Base-by-base conservation (phyloP, 2,329 filamentous ascomycete species). In the Aspergillus brasiliensis region DNA sequence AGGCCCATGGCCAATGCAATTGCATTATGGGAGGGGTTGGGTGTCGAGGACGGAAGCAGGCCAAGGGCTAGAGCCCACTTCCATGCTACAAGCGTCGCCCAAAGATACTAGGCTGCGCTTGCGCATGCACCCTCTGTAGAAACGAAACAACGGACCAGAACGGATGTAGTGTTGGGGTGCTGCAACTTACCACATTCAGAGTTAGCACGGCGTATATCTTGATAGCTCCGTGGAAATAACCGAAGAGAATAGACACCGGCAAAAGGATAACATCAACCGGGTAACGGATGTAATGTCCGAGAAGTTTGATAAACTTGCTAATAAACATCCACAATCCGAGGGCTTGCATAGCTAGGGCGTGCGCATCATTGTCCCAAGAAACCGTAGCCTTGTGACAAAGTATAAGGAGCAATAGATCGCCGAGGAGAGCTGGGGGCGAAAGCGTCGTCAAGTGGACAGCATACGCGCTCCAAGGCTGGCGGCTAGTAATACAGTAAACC, bases 381-480 rank as follows among this genome's bases (percentile, higher is more conserved):
- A 81, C 82, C 1, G 89, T 91, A 51, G 87, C 89, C 78, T 86
- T 85, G 81, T 87, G 88, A 69, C 88, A 88, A 19, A 90, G 82
- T 63, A 82, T 84, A 62, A 94, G 82, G 53, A 95, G 82, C 38
- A 91, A 80, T 27, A 88, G 84, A 76, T 98, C 94, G 67, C 91
- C 84, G 51, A 89, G 75, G 63, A 97, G 87, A 28, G 93, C 91
- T 71, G 96, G 88, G 40, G 93, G 95, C 47, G 92, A 96, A 72
- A 97, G 88, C 15, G 94, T 98, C 25, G 94, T 95, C 72, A 97
- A 82, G 78, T 97, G 91, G 62, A 97, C 87, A 53, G 94, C 92
- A 75, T 97, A 98, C 11, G 91, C 91, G 78, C 90, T 96, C 92
- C 93, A 98, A 51, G 87, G 89, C 75, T 97, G 94, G 72, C 91